A percentile compares a stretch with the other conserved stretches of the same genome.
Evolutionary conservation across 805 yeast species (phyloP).

Genomic region (Teunomyces stri): DNA sequence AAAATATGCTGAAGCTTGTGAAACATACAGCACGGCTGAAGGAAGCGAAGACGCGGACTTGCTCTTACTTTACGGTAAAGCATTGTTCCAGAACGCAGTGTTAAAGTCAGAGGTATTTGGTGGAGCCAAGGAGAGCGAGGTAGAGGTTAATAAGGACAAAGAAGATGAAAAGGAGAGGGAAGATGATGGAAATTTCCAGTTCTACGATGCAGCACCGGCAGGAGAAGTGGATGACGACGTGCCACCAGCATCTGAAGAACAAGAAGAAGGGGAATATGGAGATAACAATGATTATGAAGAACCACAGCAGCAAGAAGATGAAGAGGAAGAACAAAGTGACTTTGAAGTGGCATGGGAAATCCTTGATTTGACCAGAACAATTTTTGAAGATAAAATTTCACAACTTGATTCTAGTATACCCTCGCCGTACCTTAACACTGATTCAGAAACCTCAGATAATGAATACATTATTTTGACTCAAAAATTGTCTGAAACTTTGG

Average conservation of each 20-base stretch:
- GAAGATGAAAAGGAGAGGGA: constrained; percentile 16
- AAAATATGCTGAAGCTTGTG: constrained; percentile 73
- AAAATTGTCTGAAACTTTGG: constrained; percentile 71
- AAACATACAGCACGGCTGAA: constrained; percentile 43
- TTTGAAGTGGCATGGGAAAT: constrained; percentile 90
- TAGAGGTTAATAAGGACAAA: constrained; percentile 19
- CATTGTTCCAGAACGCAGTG: constrained; percentile 76
- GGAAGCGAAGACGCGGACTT: constrained; percentile 72
- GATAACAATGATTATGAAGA: constrained; percentile 18
- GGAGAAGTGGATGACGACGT: constrained; percentile 22
- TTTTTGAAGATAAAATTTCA: constrained; percentile 48
- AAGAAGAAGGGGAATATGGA: constrained; percentile 16
- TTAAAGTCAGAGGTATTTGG: constrained; percentile 76
- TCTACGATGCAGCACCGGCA: constrained; percentile 23
- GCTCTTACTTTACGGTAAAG: constrained; percentile 72
- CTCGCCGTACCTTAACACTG: constrained; percentile 29
- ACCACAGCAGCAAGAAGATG: constrained; percentile 22
- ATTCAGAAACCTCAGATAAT: constrained; percentile 29
- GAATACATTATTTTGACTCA: constrained; percentile 37
- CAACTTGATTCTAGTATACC: constrained; percentile 4
- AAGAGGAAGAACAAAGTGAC: constrained; percentile 57
- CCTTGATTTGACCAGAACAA: constrained; percentile 70
- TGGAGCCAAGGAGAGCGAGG: constrained; percentile 32
- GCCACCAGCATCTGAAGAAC: constrained; percentile 11
- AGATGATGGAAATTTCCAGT: constrained; percentile 27